A percentile compares a stretch with the other conserved stretches of the same genome.
phyloP scores from a whole-genome alignment of 768 basidiomycete genomes.

The Nidularia pulvinata region DNA sequence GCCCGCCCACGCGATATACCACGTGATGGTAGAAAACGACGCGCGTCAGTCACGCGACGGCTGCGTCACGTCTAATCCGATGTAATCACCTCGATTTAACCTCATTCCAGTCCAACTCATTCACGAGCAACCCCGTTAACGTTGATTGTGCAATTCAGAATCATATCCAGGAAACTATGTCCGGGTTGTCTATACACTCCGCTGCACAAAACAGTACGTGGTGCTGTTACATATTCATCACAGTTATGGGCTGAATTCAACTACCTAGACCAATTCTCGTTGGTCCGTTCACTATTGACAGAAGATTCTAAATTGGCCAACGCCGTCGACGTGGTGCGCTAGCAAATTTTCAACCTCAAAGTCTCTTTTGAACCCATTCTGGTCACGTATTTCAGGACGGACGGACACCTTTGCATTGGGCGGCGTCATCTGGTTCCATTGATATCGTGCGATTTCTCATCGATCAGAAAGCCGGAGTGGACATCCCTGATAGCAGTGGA shows the following conservation, averaged over 20 bases:
- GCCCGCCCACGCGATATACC: too few species aligned
- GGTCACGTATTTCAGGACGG: constrained; percentile 38
- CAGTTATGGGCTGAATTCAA: constrained; percentile 1
- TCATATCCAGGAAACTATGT: background rate
- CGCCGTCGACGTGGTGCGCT: constrained; percentile 57
- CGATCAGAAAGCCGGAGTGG: constrained; percentile 68
- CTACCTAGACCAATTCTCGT: constrained; percentile 60
- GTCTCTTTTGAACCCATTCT: background rate
- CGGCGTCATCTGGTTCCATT: constrained; percentile 69
- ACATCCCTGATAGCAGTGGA: constrained; percentile 62
- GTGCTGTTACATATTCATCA: background rate
- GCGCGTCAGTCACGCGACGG: too few species aligned
- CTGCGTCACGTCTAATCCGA: too few species aligned
- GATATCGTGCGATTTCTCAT: constrained; percentile 71
- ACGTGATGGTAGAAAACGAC: too few species aligned
- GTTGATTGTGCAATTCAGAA: too few species aligned
- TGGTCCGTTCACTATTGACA: constrained; percentile 64
- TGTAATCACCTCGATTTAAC: too few species aligned
- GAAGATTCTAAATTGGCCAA: constrained; percentile 66
- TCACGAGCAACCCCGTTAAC: too few species aligned
- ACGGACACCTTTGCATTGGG: constrained; percentile 86
- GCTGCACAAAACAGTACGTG: constrained; percentile 70
- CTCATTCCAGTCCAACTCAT: too few species aligned
- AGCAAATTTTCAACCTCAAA: background rate
- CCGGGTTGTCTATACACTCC: constrained; percentile 46